phyloP scores from a whole-genome alignment of 768 basidiomycete species.

The Lyophyllum shimeji region DNA sequence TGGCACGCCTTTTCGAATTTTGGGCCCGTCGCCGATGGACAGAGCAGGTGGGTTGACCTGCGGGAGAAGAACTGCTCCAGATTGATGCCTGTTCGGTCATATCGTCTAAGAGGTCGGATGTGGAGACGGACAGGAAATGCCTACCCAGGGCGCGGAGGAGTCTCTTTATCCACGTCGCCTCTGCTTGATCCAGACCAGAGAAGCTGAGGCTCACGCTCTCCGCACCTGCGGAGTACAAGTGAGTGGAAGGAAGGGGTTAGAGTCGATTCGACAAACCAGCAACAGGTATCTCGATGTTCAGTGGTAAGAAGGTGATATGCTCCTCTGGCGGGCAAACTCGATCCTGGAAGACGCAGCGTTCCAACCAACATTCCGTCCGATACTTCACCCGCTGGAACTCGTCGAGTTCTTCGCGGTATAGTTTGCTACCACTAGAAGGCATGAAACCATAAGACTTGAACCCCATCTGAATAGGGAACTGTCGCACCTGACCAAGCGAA shows the following conservation, averaged over 20 bases:
- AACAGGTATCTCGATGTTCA: constrained; percentile 59
- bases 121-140: constrained; percentile 13
- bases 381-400: constrained; percentile 48
- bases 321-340: constrained; percentile 66
- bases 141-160: constrained; percentile 69
- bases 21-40: constrained; percentile 63
- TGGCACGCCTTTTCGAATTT: constrained; percentile 80
- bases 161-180: constrained; percentile 63
- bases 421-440: constrained; percentile 60
- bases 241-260: background rate
- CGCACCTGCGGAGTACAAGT: constrained; percentile 39
- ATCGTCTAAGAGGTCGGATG: background rate
- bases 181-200: constrained; percentile 74
- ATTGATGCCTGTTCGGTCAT: constrained; percentile 43
- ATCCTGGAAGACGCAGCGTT: constrained; percentile 78
- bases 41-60: constrained; percentile 77
- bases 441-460: constrained; percentile 4
- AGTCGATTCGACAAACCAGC: constrained; percentile 40
- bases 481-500: constrained; percentile 70
- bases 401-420: constrained; percentile 60
- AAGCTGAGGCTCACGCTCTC: constrained; percentile 60
- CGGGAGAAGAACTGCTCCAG: constrained; percentile 61
- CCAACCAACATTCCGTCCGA: constrained; percentile 94
- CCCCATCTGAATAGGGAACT: background rate
- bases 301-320: constrained; percentile 69